These are phyloP conservation scores for Puccinia coronata DNA, from an alignment of 1,284 basidiomycete species.

Conservation along the genomic window DNA sequence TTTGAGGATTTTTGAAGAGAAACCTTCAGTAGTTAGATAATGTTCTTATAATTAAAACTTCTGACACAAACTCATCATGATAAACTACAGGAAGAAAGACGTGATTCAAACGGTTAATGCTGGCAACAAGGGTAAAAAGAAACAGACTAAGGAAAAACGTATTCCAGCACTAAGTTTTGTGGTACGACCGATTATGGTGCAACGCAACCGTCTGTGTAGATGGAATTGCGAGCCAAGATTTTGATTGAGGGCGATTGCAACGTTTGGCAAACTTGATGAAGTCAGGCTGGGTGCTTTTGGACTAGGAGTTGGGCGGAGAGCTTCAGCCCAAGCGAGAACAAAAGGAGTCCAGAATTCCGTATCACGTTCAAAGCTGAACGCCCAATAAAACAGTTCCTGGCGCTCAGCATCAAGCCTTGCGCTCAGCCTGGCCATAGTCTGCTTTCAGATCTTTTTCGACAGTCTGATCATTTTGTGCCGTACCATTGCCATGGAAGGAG, in stretches of 20 bases:
- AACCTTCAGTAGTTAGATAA: not conserved
- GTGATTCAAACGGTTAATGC: not conserved
- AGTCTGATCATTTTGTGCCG: not conserved
- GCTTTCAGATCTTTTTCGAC: no score
- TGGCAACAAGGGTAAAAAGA: conserved; percentile 8
- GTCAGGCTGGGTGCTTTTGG: not conserved
- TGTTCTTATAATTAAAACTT: not conserved
- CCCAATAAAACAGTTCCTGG: not conserved
- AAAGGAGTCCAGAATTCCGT: no score
- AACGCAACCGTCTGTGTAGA: not conserved
- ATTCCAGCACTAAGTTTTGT: not conserved
- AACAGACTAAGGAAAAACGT: not conserved
- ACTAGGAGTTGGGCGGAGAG: no score
- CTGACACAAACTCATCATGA: not conserved
- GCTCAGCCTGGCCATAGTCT: not conserved
- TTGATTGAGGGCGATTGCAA: not conserved
- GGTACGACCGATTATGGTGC: not conserved
- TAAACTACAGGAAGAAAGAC: not conserved
- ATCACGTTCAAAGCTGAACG: no score
- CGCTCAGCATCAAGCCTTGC: conserved; percentile 18
- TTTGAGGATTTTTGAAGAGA: not conserved
- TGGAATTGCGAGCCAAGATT: not conserved
- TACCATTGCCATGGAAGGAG: not conserved
- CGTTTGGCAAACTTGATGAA: not conserved
- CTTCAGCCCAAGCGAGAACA: no score